Base-by-base conservation (phyloP, 768 basidiomycete species). In the Xerocomellus chrysenteron region DNA sequence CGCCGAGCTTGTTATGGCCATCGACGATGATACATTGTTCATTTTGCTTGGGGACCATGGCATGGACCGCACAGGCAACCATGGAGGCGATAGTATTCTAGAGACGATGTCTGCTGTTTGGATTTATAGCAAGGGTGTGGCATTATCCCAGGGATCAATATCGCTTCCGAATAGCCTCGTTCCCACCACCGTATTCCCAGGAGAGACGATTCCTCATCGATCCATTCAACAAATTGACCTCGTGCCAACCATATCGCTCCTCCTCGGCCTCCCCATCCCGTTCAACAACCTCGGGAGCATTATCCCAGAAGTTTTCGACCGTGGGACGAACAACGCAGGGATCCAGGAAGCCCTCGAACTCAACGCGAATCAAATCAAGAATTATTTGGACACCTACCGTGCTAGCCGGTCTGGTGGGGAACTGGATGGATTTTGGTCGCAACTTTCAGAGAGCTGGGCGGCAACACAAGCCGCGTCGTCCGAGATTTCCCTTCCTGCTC, bases 41-140 rank as follows among this genome's bases (percentile, higher is more conserved):
- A 84, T 99, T 52, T 81, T 99, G 2, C 77, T 98, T 1, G 97
- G 97, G 1, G 96, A 99, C 68, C 97, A 98, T 65, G 97, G 97
- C 0, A 98, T 99, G 97, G 94, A 98, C 65, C 78, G 82, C 40
- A 81, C 88, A 21, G 97, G 97, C 2, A 95, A 99, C 64, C 96
- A 98, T 62, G 97, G 97, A 0, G 96, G 97, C 2, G 97, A 98
- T 64, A 87, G 88, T 1, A 76, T 77, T 5, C 80, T 88, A 30
- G 96, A 99, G 68, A 92, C 93, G 0, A 87, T 90, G 12, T 78
- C 93, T 1, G 94, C 82, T 0, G 72, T 96, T 37, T 98, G 96
- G 96, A 75, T 98, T 43, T 99, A 97, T 74, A 90, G 88, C 75
- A 96, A 95, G 69, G 81, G 83, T 0, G 73, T 72, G 0, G 67